Conservation (phyloP, 371 early-diverging fungal species). For the Mycotypha africana region DNA sequence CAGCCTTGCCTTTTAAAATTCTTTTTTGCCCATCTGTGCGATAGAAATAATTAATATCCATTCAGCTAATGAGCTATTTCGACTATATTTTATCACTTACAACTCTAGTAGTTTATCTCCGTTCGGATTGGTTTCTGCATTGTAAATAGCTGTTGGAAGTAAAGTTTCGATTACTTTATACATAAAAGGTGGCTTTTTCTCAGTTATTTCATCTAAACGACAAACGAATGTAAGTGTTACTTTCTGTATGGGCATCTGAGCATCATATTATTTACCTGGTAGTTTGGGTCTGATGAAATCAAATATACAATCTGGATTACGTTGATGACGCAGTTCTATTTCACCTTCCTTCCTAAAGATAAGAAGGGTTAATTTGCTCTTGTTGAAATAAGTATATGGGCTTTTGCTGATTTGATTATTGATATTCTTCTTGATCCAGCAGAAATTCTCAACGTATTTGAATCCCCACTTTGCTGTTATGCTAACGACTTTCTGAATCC, state of each 20-base stretch:
- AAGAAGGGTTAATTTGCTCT: conserved; percentile 79
- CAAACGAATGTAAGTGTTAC: no score
- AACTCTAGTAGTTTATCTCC: conserved; percentile 68
- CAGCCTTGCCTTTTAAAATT: conserved; percentile 44
- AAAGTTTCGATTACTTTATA: conserved; percentile 87
- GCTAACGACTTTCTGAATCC: conserved; percentile 70
- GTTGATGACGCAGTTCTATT: conserved; percentile 86
- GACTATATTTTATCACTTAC: conserved; percentile 52
- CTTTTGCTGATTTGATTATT: conserved; percentile 76
- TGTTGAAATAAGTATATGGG: conserved; percentile 67
- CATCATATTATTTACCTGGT: conserved; percentile 24
- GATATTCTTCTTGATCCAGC: conserved; percentile 82
- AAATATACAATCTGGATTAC: conserved; percentile 90
- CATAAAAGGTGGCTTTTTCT: conserved; percentile 76
- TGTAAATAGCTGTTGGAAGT: conserved; percentile 71
- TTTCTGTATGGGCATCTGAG: no score
- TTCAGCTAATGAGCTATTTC: no score
- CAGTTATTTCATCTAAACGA: conserved; percentile 57
- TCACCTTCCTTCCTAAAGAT: conserved; percentile 87
- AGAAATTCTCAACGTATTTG: conserved; percentile 92
- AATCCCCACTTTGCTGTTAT: conserved; percentile 80
- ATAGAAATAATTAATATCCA: neutral
- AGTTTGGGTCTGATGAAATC: conserved; percentile 78
- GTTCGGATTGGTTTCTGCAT: conserved; percentile 53
- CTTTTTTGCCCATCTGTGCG: conserved; percentile 45